Evolutionary conservation across 257 asterid genomes (phyloP), one percentile per base, ranked within the genome.

Genomic region (Solanum infundibuliforme): DNA sequence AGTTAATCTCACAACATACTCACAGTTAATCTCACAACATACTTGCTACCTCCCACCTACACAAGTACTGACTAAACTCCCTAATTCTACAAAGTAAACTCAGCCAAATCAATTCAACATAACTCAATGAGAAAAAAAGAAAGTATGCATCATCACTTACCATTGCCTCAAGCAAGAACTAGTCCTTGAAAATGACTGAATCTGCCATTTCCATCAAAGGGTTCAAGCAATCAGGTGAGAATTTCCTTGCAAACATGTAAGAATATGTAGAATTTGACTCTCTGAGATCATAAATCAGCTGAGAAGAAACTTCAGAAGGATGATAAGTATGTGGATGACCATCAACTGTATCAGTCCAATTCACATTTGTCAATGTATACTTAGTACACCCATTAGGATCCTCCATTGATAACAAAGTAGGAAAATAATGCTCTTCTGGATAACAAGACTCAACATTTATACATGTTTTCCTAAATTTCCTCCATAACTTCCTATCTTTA

Each of bases 341-440:
- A 71, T 93, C 89, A 20, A 94, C 94, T 34, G 91, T 89, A 60
- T 91, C 97, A 4, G 98, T 96, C 99, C 99, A 96, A 91, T 96
- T 94, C 43, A 96, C 98, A 87, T 93, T 89, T 21, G 99, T 96
- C 83, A 96, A 86, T 62, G 99, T 95, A 86, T 86, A 95, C 13
- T 87, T 89, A 32, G 95, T 89, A 83, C 98, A 95, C 1, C 94
- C 94, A 11, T 92, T 89, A 5, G 93, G 93, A 93, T 96, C 98
- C 89, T 83, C 91, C 98, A 94, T 96, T 31, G 98, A 92, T 65
- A 96, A 36, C 85, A 96, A 90, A 2, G 99, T 96, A 7, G 99
- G 99, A 84, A 96, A 95, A 91, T 96, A 96, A 87, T 96, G 99
- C 90, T 96, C 99, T 89, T 96, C 99, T 2, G 99, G 98, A 71